phyloP scores from a whole-genome alignment of 441 rosid genomes.

The Francoa sonchifolia region DNA sequence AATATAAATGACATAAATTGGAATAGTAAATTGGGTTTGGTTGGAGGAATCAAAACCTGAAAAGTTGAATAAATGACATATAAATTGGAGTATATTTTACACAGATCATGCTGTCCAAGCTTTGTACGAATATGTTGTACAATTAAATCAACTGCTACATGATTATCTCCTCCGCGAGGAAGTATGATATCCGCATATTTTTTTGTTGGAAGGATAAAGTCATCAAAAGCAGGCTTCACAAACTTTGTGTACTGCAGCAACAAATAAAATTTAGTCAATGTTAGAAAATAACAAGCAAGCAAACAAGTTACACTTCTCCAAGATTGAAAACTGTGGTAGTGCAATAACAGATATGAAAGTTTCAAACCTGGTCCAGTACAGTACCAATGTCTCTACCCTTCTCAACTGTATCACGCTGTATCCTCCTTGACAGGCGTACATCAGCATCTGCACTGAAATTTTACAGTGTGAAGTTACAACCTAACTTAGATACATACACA shows the following conservation, averaged over 20 bases:
- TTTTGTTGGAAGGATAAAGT: slow-evolving; percentile 93
- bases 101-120: slow-evolving; percentile 94
- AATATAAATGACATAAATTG: too few species aligned
- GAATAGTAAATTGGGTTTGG: too few species aligned
- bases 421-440: slow-evolving; percentile 97
- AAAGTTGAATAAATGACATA: slow-evolving; percentile 91
- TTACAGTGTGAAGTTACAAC: slow-evolving; percentile 39
- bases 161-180: slow-evolving; percentile 99
- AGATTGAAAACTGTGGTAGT: neutral
- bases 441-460: slow-evolving; percentile 93
- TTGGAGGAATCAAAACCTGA: slow-evolving; percentile 59
- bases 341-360: neutral
- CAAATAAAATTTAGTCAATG: too few species aligned
- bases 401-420: slow-evolving; percentile 83
- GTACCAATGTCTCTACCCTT: slow-evolving; percentile 82
- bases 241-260: slow-evolving; percentile 88
- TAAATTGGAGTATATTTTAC: slow-evolving; percentile 91
- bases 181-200: slow-evolving; percentile 93
- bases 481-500: slow-evolving; percentile 19
- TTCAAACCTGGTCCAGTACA: slow-evolving; percentile 87
- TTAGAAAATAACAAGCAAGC: neutral
- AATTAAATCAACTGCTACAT: slow-evolving; percentile 91
- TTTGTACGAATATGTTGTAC: slow-evolving; percentile 94
- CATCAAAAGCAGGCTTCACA: slow-evolving; percentile 98
- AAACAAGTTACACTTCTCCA: neutral